phyloP scores from a whole-genome alignment of 208 protist species.

The Acanthamoeba culbertsoni region DNA sequence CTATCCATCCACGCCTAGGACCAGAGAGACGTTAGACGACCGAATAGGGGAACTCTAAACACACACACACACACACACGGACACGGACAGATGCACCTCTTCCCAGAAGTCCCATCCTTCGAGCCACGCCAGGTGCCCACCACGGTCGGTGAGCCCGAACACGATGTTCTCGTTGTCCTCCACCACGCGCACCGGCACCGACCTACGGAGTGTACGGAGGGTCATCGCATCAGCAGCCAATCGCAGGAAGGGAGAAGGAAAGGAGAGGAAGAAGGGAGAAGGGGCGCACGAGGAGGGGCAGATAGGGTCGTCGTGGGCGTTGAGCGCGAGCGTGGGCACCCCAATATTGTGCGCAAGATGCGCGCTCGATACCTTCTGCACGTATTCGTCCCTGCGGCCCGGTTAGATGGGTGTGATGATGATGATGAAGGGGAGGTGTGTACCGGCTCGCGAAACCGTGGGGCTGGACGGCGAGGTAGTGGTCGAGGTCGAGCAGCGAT shows the following conservation, averaged over 20 bases:
- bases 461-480: background rate
- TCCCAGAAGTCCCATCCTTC: conserved; percentile 38
- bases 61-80: too few species aligned
- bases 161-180: background rate
- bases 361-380: background rate
- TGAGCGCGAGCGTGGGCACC: background rate
- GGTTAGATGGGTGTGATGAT: too few species aligned
- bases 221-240: too few species aligned
- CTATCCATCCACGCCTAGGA: background rate
- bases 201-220: background rate
- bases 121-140: background rate
- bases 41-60: too few species aligned
- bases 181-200: background rate
- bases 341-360: background rate
- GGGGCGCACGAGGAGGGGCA: background rate
- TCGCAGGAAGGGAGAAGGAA: too few species aligned
- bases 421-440: too few species aligned
- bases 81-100: background rate
- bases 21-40: too few species aligned
- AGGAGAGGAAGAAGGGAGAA: too few species aligned
- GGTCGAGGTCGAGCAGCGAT: background rate
- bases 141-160: background rate
- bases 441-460: background rate
- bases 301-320: conserved; percentile 16
- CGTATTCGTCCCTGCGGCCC: background rate